Evolutionary conservation across 768 basidiomycete genomes (phyloP).

Genomic region (Rhodosporidiobolus sp.): DNA sequence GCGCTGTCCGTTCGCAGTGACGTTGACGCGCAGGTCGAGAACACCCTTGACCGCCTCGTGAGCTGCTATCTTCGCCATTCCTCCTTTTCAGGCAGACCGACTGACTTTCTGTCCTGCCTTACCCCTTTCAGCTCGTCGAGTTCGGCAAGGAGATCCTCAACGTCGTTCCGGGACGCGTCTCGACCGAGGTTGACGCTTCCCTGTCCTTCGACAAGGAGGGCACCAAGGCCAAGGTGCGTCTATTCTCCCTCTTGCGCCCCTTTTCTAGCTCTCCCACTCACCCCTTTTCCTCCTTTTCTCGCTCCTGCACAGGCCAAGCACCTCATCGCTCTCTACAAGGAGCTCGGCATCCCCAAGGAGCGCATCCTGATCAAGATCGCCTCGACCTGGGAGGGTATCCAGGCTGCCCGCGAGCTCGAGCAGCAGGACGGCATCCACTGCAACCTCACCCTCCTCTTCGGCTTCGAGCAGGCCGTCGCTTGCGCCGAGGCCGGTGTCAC

Average conservation of each 20-base stretch:
- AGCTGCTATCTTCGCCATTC: constrained; percentile 45
- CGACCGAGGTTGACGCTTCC: constrained; percentile 96
- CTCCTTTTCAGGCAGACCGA: not conserved
- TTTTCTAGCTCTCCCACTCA: not conserved
- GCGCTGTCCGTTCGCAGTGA: constrained; percentile 44
- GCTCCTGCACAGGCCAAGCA: constrained; percentile 51
- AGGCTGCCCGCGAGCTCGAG: constrained; percentile 95
- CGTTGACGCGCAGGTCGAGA: constrained; percentile 69
- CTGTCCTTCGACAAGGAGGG: constrained; percentile 93
- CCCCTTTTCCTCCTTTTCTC: not conserved
- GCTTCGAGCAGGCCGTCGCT: constrained; percentile 96
- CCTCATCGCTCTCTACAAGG: constrained; percentile 89
- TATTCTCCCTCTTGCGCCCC: no score
- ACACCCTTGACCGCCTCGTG: constrained; percentile 85
- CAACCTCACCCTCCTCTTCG: constrained; percentile 98
- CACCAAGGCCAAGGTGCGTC: constrained; percentile 75
- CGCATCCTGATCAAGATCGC: constrained; percentile 99
- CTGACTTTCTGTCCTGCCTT: not conserved
- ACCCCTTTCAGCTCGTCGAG: constrained; percentile 71
- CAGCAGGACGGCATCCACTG: constrained; percentile 90
- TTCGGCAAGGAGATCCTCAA: constrained; percentile 93
- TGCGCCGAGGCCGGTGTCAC: constrained; percentile 98
- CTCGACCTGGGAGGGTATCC: constrained; percentile 99
- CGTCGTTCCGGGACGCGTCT: constrained; percentile 97
- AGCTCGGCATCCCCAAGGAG: constrained; percentile 87